phyloP scores from a whole-genome alignment of 148 eudicot species.

The Spergularia bocconei region DNA sequence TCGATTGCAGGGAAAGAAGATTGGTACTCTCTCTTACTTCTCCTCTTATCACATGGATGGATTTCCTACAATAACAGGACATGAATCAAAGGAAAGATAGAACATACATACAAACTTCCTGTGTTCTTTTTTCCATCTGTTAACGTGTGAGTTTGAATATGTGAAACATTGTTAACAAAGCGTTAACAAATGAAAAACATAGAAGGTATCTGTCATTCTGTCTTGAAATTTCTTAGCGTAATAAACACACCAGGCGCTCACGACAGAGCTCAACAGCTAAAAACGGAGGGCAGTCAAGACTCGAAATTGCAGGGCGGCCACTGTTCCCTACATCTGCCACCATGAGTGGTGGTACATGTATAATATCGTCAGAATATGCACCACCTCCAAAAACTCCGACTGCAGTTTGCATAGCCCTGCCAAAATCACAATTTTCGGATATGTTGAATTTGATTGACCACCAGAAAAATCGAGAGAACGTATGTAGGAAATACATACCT shows the following conservation, averaged over 20 bases:
- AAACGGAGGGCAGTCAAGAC: constrained; percentile 72
- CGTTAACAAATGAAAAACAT: too few relatives aligned
- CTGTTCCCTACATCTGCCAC: constrained; percentile 65
- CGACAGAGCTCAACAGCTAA: constrained; percentile 85
- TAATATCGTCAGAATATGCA: constrained; percentile 42
- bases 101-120: too few relatives aligned
- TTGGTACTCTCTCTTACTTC: constrained; percentile 60
- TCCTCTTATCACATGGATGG: constrained; percentile 88
- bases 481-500: too few relatives aligned
- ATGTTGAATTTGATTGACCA: too few relatives aligned
- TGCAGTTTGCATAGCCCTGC: constrained; percentile 92
- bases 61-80: constrained; percentile 34
- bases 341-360: constrained; percentile 52
- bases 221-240: too few relatives aligned
- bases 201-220: too few relatives aligned
- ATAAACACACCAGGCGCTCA: constrained; percentile 56
- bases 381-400: constrained; percentile 87
- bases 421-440: too few relatives aligned
- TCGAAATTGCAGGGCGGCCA: constrained; percentile 74
- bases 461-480: too few relatives aligned
- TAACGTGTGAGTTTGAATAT: too few relatives aligned
- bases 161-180: too few relatives aligned
- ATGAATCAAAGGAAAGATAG: too few relatives aligned
- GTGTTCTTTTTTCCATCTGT: too few relatives aligned
- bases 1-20: constrained; percentile 89